Percentiles rank a stretch among this genome's conserved stretches.
Conservation (phyloP, 768 basidiomycete genomes). For the Phanerodontia chrysosporium region DNA sequence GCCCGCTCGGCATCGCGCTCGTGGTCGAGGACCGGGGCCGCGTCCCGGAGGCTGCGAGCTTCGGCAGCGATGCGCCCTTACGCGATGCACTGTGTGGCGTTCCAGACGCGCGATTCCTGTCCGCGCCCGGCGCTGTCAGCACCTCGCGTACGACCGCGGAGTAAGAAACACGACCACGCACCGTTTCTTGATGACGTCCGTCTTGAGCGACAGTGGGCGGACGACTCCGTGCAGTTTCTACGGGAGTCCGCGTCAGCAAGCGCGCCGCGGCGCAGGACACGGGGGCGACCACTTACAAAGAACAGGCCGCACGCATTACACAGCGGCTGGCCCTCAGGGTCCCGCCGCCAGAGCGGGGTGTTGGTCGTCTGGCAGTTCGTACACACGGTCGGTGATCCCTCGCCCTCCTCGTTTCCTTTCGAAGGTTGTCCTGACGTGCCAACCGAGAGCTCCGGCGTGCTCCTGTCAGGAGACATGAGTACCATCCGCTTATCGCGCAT, state of each 20-base stretch:
- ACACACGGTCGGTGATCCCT: conserved; percentile 76
- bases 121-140: conserved; percentile 8
- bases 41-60: conserved; percentile 69
- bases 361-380: conserved; percentile 96
- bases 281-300: conserved; percentile 55
- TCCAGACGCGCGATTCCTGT: conserved; percentile 79
- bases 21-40: conserved; percentile 71
- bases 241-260: conserved; percentile 1
- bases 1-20: conserved; percentile 47
- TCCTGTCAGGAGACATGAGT: conserved; percentile 33
- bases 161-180: conserved; percentile 23
- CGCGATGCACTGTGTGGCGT: conserved; percentile 61
- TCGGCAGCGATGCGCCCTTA: conserved; percentile 63
- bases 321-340: conserved; percentile 89
- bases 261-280: background rate
- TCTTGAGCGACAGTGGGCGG: conserved; percentile 91
- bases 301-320: conserved; percentile 94
- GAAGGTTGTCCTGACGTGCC: conserved; percentile 24
- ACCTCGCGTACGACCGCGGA: background rate
- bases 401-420: conserved; percentile 49
- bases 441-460: conserved; percentile 58
- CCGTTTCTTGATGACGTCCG: conserved; percentile 97
- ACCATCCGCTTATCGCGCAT: background rate
- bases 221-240: conserved; percentile 97
- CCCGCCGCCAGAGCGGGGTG: conserved; percentile 88